A percentile compares a stretch with the other conserved stretches of the same genome.
Evolutionary conservation across 495 filamentous ascomycete species (phyloP).

Genomic region (Staphylotrichum longicolle): DNA sequence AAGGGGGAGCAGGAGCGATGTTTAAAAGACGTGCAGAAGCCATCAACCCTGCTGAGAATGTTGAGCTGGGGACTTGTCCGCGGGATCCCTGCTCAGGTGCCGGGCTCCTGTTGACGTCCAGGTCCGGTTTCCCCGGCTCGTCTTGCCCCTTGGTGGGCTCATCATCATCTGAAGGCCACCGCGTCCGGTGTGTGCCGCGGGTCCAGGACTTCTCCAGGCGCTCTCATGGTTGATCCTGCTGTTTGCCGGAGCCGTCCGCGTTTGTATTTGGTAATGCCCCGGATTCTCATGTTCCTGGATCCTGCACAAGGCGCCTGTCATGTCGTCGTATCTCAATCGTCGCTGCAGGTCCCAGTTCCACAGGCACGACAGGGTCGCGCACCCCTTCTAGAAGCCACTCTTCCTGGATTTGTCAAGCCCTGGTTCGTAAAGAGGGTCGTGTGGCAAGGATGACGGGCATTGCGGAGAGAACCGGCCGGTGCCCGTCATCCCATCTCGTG

Average conservation of each 20-base stretch:
- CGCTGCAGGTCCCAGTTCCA: neutral
- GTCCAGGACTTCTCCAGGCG: neutral
- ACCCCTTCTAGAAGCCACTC: neutral
- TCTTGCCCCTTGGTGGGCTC: neutral
- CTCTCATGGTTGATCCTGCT: slow-evolving; percentile 2
- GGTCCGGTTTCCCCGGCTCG: neutral
- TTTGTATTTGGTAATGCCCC: neutral
- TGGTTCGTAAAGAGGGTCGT: neutral
- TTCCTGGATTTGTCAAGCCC: neutral
- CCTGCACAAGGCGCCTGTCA: neutral
- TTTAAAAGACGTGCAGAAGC: neutral
- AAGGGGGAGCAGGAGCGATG: neutral
- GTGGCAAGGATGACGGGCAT: slow-evolving; percentile 8
- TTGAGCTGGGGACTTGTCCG: neutral
- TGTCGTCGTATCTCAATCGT: neutral
- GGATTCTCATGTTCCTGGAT: slow-evolving; percentile 7
- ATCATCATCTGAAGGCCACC: too few species aligned
- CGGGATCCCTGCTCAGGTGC: neutral
- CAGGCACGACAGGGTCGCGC: neutral
- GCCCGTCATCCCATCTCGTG: neutral
- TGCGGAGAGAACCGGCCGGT: neutral
- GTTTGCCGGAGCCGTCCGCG: neutral
- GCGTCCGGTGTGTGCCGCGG: neutral
- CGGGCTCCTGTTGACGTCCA: too few species aligned
- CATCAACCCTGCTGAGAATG: neutral